Evolutionary conservation across 2,329 filamentous ascomycete genomes (phyloP).

Genomic region (Colletotrichum sp.): DNA sequence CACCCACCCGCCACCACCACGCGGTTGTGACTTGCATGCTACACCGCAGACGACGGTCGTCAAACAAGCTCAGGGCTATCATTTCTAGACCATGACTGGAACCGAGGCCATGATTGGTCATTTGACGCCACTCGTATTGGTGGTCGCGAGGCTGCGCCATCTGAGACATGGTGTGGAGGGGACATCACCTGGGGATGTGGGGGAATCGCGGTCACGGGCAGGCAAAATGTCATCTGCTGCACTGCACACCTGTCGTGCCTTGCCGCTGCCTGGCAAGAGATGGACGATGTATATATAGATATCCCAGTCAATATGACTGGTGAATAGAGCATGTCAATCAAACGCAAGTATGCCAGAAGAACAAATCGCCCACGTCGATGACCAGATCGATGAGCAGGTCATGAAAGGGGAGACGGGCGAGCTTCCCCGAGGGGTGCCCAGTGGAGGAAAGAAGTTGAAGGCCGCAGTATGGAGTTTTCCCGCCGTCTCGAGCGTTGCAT

Average conservation of each 20-base stretch:
- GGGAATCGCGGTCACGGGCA: conserved; percentile 9
- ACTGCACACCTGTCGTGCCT: not conserved
- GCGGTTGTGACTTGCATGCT: not conserved
- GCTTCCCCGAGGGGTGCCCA: conserved; percentile 1
- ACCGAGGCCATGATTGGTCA: conserved; percentile 3
- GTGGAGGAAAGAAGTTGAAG: not conserved
- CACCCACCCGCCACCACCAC: not conserved
- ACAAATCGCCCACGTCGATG: not conserved
- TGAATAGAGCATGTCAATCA: not conserved
- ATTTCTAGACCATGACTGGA: not conserved
- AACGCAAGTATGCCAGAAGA: not conserved
- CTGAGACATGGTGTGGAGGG: conserved; percentile 8
- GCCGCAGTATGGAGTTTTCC: not conserved
- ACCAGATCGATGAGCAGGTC: not conserved
- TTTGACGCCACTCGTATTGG: conserved; percentile 1
- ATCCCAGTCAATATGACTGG: not conserved
- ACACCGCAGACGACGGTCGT: not conserved
- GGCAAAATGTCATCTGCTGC: conserved; percentile 10
- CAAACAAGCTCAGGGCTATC: not conserved
- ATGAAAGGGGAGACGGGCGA: not conserved
- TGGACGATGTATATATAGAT: conserved; percentile 1
- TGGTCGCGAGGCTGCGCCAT: not conserved
- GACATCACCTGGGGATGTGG: conserved; percentile 7
- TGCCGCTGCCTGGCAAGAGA: not conserved
- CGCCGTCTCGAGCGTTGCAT: not conserved